Evolutionary conservation across 257 asterid species (phyloP).

Genomic region (Penstemon davidsonii): DNA sequence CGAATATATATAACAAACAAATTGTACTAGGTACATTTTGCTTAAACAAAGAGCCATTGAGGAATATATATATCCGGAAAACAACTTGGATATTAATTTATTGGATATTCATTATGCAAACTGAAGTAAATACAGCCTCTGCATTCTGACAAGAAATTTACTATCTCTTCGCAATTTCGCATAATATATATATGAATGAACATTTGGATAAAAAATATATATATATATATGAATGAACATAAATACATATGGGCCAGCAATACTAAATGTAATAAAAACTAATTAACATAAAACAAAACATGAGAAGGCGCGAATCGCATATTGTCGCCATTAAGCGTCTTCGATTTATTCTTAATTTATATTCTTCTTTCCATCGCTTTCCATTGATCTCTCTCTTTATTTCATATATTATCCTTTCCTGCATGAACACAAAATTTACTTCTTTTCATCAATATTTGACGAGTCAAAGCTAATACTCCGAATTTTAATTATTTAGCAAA

Average conservation of each 20-base stretch:
- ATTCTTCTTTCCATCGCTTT: slow-evolving; percentile 31
- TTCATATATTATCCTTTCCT: slow-evolving; percentile 31
- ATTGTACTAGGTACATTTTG: too few species aligned
- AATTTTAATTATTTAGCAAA: neutral
- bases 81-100: slow-evolving; percentile 14
- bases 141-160: slow-evolving; percentile 27
- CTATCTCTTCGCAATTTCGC: neutral
- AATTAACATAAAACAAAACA: slow-evolving; percentile 21
- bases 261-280: neutral
- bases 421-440: slow-evolving; percentile 20
- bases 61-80: neutral
- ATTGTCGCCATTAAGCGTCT: slow-evolving; percentile 10
- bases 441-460: neutral
- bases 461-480: neutral
- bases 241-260: too few species aligned
- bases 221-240: too few species aligned
- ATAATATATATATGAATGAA: too few species aligned
- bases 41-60: too few species aligned
- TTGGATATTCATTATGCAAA: slow-evolving; percentile 1
- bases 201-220: too few species aligned
- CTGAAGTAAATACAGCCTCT: slow-evolving; percentile 17
- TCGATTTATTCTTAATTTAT: neutral
- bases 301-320: slow-evolving; percentile 9
- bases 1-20: too few species aligned
- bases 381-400: slow-evolving; percentile 13